These are phyloP conservation scores for Melampsora abietis-canadensis DNA, from an alignment of 1,284 basidiomycete species.

Conservation along the genomic window DNA sequence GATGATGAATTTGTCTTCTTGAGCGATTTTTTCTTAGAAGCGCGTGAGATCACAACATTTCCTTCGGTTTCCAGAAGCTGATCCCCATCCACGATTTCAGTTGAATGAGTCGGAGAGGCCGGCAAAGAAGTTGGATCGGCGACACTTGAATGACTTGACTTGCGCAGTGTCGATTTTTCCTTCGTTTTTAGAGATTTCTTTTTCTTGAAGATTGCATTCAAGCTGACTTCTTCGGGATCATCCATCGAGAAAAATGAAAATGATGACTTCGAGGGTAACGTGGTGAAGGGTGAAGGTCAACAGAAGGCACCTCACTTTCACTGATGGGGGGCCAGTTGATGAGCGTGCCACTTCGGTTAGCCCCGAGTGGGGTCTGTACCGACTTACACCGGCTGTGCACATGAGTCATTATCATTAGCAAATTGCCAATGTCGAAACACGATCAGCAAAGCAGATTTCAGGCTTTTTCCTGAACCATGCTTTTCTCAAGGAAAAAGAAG, in stretches of 20 bases:
- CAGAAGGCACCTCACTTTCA: no score
- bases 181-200: neutral
- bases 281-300: no score
- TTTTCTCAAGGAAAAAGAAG: no score
- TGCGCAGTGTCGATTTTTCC: neutral
- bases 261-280: no score
- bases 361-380: no score
- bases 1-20: neutral
- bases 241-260: neutral
- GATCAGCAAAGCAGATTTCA: no score
- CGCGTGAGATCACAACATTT: neutral
- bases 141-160: neutral
- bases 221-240: neutral
- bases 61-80: neutral
- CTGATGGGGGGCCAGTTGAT: no score
- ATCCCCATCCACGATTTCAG: neutral
- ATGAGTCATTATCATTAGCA: no score
- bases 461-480: no score
- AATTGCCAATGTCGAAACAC: no score
- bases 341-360: no score
- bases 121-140: neutral
- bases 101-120: neutral
- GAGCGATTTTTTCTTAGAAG: neutral
- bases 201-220: conserved; percentile 8
- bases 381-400: no score